These are phyloP conservation scores for Ensete glaucum DNA, from an alignment of 176 grass and related monocot species.

Conservation along the genomic window DNA sequence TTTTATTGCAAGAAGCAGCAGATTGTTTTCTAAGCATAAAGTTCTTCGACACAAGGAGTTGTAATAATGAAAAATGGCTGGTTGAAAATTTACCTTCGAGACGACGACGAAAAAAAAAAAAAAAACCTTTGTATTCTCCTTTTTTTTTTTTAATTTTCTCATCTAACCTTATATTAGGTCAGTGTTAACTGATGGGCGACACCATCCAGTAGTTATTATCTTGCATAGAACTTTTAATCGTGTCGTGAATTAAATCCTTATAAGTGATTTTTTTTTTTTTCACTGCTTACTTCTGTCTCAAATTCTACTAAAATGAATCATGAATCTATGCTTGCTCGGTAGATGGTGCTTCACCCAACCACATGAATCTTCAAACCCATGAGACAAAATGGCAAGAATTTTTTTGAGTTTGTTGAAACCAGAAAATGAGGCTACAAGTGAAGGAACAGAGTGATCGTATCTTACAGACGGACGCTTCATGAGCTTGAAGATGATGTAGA, in stretches of 20 bases:
- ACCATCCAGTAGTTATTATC: not conserved
- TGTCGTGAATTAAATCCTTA: not conserved
- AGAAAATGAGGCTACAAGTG: not conserved
- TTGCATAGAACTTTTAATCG: not conserved
- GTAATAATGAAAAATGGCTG: too few relatives aligned
- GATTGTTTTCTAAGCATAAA: too few relatives aligned
- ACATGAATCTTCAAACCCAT: not conserved
- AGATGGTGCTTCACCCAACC: not conserved
- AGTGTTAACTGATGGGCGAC: too few relatives aligned
- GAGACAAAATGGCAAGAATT: conserved; percentile 2
- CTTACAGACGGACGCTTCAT: not conserved
- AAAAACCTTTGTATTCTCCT: too few relatives aligned
- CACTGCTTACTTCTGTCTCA: too few relatives aligned
- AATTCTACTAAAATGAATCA: too few relatives aligned
- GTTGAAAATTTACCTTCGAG: not conserved
- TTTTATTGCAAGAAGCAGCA: too few relatives aligned
- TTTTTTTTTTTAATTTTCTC: too few relatives aligned
- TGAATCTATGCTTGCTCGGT: not conserved
- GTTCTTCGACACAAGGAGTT: too few relatives aligned
- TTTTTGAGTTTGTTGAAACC: not conserved
- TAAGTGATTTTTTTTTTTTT: not conserved
- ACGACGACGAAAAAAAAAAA: too few relatives aligned
- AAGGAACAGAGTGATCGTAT: not conserved
- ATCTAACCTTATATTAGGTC: not conserved
- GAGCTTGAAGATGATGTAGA: not conserved